phyloP scores from a whole-genome alignment of 352 stramenopile species.

The Globisporangium takayamanum region DNA sequence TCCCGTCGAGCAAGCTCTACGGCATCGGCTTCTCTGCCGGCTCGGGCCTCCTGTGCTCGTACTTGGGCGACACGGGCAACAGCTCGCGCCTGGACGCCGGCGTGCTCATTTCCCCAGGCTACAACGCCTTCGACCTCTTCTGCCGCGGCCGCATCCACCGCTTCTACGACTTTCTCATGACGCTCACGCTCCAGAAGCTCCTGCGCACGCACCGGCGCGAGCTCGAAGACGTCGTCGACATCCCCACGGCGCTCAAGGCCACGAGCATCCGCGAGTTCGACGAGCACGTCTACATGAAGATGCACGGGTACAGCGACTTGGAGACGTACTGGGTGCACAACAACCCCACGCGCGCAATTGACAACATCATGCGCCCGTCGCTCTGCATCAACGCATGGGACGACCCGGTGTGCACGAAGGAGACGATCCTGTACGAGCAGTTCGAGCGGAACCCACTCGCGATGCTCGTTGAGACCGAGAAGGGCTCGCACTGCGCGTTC shows the following conservation, averaged over 20 bases:
- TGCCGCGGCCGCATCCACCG: conserved; percentile 54
- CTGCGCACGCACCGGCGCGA: conserved; percentile 39
- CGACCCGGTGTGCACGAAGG: conserved; percentile 70
- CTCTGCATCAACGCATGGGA: conserved; percentile 75
- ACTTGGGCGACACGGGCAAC: conserved; percentile 56
- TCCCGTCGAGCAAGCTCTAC: conserved; percentile 43
- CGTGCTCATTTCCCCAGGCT: conserved; percentile 69
- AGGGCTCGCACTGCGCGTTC: conserved; percentile 75
- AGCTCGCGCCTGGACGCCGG: conserved; percentile 44
- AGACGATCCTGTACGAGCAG: conserved; percentile 58
- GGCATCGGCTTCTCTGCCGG: conserved; percentile 71
- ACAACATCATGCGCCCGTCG: conserved; percentile 49
- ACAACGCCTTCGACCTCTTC: conserved; percentile 72
- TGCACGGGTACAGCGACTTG: conserved; percentile 64
- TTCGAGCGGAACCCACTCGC: conserved; percentile 42
- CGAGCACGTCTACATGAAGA: conserved; percentile 72
- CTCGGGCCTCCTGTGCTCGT: conserved; percentile 57
- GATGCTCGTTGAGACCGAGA: conserved; percentile 47
- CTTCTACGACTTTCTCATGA: conserved; percentile 76
- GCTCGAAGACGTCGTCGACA: conserved; percentile 40
- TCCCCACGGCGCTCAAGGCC: conserved; percentile 38
- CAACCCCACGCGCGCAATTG: conserved; percentile 67
- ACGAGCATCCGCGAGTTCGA: conserved; percentile 67
- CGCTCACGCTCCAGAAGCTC: conserved; percentile 61
- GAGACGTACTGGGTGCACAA: conserved; percentile 68